phyloP scores from a whole-genome alignment of 768 basidiomycete species.

The Hypholoma fasciculare region DNA sequence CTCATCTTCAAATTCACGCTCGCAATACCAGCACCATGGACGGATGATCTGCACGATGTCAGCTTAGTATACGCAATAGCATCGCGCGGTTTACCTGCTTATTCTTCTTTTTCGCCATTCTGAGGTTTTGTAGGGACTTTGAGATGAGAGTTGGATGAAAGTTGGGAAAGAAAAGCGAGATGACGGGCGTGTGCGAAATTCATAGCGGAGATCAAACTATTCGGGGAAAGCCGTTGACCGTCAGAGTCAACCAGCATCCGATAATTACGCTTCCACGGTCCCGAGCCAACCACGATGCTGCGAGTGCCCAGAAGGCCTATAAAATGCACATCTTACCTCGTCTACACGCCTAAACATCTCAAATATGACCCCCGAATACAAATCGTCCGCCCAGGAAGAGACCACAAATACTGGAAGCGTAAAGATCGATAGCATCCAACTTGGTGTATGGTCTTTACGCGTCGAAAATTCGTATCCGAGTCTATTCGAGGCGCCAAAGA shows the following conservation, averaged over 20 bases:
- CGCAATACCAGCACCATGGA: conserved; percentile 99
- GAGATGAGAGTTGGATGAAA: not conserved
- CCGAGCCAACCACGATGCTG: too few species aligned
- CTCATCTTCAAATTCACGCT: conserved; percentile 99
- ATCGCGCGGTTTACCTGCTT: too few species aligned
- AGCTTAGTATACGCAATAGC: not conserved
- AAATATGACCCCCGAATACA: too few species aligned
- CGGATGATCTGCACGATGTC: conserved; percentile 61
- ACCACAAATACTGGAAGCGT: not conserved
- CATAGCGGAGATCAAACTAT: not conserved
- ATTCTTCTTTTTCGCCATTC: conserved; percentile 62
- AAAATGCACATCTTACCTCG: too few species aligned
- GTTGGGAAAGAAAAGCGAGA: not conserved
- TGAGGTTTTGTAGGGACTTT: not conserved
- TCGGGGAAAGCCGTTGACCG: not conserved
- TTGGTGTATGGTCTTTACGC: not conserved
- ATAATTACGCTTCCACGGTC: not conserved
- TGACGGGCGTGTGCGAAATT: conserved; percentile 1
- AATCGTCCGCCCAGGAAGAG: not conserved
- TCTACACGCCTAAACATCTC: too few species aligned
- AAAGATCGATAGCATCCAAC: not conserved
- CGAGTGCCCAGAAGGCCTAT: too few species aligned
- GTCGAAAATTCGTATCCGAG: not conserved
- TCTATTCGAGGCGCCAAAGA: not conserved
- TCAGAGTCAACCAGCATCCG: not conserved